Percentiles rank a stretch among this genome's conserved stretches.
These are phyloP conservation scores for Debaryomyces subglobosus DNA, from an alignment of 1,139 yeast genomes.

Conservation along the genomic window DNA sequence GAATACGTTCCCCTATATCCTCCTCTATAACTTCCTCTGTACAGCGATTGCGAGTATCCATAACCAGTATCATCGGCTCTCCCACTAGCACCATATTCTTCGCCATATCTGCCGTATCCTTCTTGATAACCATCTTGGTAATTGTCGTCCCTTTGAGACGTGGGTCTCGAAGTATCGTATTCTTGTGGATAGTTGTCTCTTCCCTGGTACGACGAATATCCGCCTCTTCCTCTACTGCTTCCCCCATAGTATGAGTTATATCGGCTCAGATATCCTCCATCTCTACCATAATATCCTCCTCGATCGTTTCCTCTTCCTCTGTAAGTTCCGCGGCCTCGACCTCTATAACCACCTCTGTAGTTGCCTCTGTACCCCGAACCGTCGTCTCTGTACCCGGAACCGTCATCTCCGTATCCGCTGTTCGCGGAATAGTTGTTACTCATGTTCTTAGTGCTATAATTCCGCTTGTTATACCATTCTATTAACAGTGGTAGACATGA, in stretches of 20 bases:
- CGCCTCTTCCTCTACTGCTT: conserved; percentile 9
- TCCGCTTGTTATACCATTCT: not conserved
- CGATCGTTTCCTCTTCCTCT: conserved; percentile 12
- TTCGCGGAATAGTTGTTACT: conserved; percentile 7
- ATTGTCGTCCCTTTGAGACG: conserved; percentile 10
- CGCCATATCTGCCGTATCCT: conserved; percentile 25
- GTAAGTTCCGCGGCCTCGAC: conserved; percentile 16
- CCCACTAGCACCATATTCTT: conserved; percentile 30
- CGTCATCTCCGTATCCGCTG: conserved; percentile 10
- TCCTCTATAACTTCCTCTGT: conserved; percentile 7
- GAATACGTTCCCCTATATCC: not conserved
- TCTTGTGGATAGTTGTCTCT: conserved; percentile 10
- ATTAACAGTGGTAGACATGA: not conserved
- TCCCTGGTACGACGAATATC: conserved; percentile 7
- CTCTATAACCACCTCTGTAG: conserved; percentile 17
- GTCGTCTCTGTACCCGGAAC: conserved; percentile 8
- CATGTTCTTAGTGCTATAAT: not conserved
- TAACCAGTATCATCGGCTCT: conserved; percentile 19
- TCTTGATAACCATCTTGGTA: conserved; percentile 16
- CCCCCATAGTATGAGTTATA: conserved; percentile 9
- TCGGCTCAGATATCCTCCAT: conserved; percentile 11
- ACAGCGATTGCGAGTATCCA: conserved; percentile 4
- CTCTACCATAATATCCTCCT: conserved; percentile 10
- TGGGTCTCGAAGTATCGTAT: conserved; percentile 5
- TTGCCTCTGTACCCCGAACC: conserved; percentile 8